Conservation (phyloP, 2,329 filamentous ascomycete genomes). For the Cadophora gregata region DNA sequence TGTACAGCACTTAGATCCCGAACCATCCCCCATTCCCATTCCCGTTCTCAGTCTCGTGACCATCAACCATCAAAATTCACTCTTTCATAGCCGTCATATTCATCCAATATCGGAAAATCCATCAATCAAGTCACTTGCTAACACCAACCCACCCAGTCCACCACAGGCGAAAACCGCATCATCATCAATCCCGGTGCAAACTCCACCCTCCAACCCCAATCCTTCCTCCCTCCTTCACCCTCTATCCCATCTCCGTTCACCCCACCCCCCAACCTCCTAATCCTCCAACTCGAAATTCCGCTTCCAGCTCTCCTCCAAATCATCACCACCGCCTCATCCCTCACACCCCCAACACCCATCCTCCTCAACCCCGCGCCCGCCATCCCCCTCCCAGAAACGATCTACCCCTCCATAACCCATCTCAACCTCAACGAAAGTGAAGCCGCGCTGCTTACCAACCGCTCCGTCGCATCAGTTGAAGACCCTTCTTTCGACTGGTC, state of each 20-base stretch:
- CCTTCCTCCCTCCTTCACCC: constrained; percentile 46
- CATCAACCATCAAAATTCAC: too few relatives aligned
- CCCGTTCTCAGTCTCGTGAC: not conserved
- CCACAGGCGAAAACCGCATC: constrained; percentile 76
- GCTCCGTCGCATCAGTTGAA: constrained; percentile 49
- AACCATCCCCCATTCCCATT: too few relatives aligned
- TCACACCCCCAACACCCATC: constrained; percentile 44
- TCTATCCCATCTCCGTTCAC: constrained; percentile 45
- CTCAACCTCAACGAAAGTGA: constrained; percentile 92
- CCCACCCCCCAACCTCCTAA: constrained; percentile 64
- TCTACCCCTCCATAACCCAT: constrained; percentile 73
- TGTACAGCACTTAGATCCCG: too few relatives aligned
- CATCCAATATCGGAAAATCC: not conserved
- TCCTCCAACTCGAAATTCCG: constrained; percentile 82
- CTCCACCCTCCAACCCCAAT: constrained; percentile 50
- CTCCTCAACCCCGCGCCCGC: constrained; percentile 89
- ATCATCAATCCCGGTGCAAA: constrained; percentile 77
- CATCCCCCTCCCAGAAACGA: constrained; percentile 66
- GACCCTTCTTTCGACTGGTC: constrained; percentile 44
- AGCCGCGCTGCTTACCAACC: constrained; percentile 72
- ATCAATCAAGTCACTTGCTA: not conserved
- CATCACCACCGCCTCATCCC: constrained; percentile 46
- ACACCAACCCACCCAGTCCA: not conserved
- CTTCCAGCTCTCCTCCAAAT: constrained; percentile 68
- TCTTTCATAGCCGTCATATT: too few relatives aligned